Percentiles rank a stretch among this genome's conserved stretches.
phyloP scores from a whole-genome alignment of 108 stramenopile genomes.

The Cylindrotheca fusiformis region DNA sequence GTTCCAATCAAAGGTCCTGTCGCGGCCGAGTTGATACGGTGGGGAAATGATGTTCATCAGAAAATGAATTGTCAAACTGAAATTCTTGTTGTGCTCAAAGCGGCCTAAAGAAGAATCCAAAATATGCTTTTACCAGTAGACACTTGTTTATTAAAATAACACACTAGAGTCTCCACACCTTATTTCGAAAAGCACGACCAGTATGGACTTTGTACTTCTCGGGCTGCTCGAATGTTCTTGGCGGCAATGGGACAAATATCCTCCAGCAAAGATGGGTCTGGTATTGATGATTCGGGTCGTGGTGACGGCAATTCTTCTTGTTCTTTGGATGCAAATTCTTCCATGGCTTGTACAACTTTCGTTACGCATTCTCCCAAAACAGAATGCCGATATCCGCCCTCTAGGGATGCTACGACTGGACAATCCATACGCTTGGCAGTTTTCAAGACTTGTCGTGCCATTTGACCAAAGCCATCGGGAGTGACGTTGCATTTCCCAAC shows the following conservation, averaged over 20 bases:
- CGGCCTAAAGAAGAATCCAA: too few relatives aligned
- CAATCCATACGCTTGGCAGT: constrained; percentile 38
- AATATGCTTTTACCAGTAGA: too few relatives aligned
- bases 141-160: too few relatives aligned
- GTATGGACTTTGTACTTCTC: constrained; percentile 30
- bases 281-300: too few relatives aligned
- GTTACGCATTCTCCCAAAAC: constrained; percentile 44
- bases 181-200: constrained; percentile 24
- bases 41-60: too few relatives aligned
- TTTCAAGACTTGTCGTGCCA: constrained; percentile 28
- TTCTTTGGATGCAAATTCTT: constrained; percentile 11
- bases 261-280: constrained; percentile 24
- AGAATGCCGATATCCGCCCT: constrained; percentile 56
- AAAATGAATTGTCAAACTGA: too few relatives aligned
- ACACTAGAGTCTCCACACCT: too few relatives aligned
- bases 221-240: constrained; percentile 46
- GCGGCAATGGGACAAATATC: constrained; percentile 35
- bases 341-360: constrained; percentile 31
- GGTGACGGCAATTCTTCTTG: not conserved
- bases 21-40: too few relatives aligned
- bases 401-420: constrained; percentile 45
- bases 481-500: constrained; percentile 58
- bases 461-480: constrained; percentile 51
- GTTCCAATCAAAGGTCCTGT: too few relatives aligned
- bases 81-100: too few relatives aligned